These are phyloP conservation scores for Pezicula carpinea DNA, from an alignment of 2,329 filamentous ascomycete species.

Conservation along the genomic window DNA sequence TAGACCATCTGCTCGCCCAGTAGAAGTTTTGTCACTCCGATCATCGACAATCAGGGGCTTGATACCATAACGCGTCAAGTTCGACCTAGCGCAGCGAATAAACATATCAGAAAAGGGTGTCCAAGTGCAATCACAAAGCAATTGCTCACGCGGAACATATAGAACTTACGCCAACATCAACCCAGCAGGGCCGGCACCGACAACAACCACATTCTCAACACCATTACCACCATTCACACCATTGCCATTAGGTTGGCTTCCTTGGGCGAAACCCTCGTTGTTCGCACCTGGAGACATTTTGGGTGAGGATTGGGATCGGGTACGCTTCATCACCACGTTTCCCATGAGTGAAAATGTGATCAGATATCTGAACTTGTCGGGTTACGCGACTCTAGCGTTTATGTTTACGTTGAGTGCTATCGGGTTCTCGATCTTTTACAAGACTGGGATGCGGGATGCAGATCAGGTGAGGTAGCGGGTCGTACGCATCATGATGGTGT, in stretches of 20 bases:
- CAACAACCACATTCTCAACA: slow-evolving; percentile 24
- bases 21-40: slow-evolving; percentile 55
- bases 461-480: too few relatives aligned
- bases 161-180: slow-evolving; percentile 32
- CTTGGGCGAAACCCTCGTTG: slow-evolving; percentile 13
- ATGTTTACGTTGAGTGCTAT: too few relatives aligned
- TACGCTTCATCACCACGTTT: slow-evolving; percentile 14
- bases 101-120: background rate
- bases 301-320: slow-evolving; percentile 7
- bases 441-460: too few relatives aligned
- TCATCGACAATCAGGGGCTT: slow-evolving; percentile 64
- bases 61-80: slow-evolving; percentile 62
- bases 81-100: slow-evolving; percentile 35
- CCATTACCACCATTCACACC: slow-evolving; percentile 1
- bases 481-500: too few relatives aligned
- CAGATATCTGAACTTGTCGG: too few relatives aligned
- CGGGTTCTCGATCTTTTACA: too few relatives aligned
- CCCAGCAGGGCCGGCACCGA: slow-evolving; percentile 39
- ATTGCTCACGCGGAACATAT: background rate
- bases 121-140: background rate
- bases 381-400: too few relatives aligned
- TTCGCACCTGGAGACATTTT: slow-evolving; percentile 16
- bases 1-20: slow-evolving; percentile 59
- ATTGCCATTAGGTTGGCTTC: too few relatives aligned
- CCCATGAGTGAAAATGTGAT: too few relatives aligned